Conservation (phyloP, 371 early-diverging fungal genomes). For the Saksenaea oblongispora region DNA sequence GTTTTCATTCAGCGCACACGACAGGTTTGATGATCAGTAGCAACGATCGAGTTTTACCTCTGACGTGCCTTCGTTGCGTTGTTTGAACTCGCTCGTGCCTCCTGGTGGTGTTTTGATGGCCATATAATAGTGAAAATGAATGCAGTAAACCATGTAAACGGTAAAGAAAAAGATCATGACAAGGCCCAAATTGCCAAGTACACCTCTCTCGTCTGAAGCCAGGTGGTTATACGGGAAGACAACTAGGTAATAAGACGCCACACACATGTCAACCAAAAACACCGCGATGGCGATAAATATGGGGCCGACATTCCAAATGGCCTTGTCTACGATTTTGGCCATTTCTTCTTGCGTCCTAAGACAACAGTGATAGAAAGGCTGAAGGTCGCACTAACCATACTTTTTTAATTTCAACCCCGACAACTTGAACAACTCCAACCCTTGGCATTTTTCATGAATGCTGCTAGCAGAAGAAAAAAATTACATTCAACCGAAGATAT, state of each 20-base stretch:
- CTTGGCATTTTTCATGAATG: too few relatives aligned
- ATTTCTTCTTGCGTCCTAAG: conserved; percentile 13
- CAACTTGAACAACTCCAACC: too few relatives aligned
- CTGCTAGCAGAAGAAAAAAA: too few relatives aligned
- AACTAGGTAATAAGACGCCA: conserved; percentile 47
- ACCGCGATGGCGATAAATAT: conserved; percentile 54
- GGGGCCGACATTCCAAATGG: conserved; percentile 57
- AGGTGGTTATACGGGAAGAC: conserved; percentile 48
- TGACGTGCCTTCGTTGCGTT: conserved; percentile 3
- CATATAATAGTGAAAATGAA: conserved; percentile 61
- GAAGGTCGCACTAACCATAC: background rate
- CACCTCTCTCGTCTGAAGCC: conserved; percentile 24
- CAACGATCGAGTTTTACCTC: conserved; percentile 8
- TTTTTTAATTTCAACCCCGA: too few relatives aligned
- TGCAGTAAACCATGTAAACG: conserved; percentile 55
- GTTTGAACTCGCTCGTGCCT: conserved; percentile 32
- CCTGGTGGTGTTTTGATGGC: conserved; percentile 60
- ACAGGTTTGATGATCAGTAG: background rate
- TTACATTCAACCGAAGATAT: too few relatives aligned
- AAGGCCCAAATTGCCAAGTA: conserved; percentile 31
- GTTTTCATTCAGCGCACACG: background rate
- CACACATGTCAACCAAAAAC: conserved; percentile 52
- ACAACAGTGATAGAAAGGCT: background rate
- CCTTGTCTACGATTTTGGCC: conserved; percentile 51
- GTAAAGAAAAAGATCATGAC: conserved; percentile 40